Base-by-base conservation (phyloP, 805 yeast species). In the Maudiozyma saulgeensis region DNA sequence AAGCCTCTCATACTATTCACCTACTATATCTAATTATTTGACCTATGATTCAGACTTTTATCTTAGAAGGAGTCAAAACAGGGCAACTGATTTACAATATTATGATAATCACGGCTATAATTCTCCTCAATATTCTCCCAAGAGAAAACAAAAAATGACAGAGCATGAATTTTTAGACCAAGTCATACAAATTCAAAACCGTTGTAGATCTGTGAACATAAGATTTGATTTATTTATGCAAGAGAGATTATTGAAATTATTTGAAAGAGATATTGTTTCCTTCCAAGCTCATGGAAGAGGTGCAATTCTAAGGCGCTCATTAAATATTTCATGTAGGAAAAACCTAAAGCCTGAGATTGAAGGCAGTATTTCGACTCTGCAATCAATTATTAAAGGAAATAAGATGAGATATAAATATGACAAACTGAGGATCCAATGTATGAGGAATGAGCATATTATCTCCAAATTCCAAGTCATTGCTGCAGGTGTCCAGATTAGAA, bases 161-260 rank as follows among this genome's bases (percentile, higher is more conserved):
- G 69, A 62, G 51, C 48, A 44, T 32, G 61, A 60, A 44, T 64
- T 59, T 52, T 53, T 59, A 46, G 62, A 55, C 8, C 47, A 47
- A 6, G 75, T 83, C 38, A 66, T 74, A 38, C 70, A 67, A 49
- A 68, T 89, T 16, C 96, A 89, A 62, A 78, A 93, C 0, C 66
- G 81, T 23, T 75, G 86, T 16, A 71, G 87, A 55, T 95, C 93
- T 18, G 80, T 86, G 0, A 70, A 79, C 40, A 68, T 78, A 49
- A 74, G 96, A 47, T 85, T 82, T 60, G 68, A 69, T 19, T 70
- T 81, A 68, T 81, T 80, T 62, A 83, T 85, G 35, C 77, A 78
- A 55, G 74, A 73, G 50, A 81, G 82, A 51, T 74, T 84, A 70
- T 60, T 85, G 28, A 77, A 74, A 51, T 75, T 85, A 1, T 79